Base-by-base conservation (phyloP, 179 eudicot species). In the Beta corolliflora region DNA sequence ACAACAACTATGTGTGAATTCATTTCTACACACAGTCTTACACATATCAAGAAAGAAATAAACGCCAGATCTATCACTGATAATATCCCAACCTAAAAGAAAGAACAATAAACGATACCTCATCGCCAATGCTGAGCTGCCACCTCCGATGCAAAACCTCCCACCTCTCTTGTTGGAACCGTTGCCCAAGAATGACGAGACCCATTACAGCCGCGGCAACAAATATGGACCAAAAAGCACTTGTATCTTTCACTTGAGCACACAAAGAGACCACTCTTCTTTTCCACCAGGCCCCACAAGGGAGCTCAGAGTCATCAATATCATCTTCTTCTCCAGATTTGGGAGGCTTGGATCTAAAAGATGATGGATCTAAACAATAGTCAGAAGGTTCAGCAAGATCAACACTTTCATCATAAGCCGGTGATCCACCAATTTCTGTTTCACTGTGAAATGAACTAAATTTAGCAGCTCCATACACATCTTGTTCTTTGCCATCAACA, bases 171-270 rank as follows among this genome's bases (percentile, higher is more conserved):
- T 90, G 97, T 79, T 93, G 95, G 98, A 97, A 92, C 53, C 80
- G 88, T 81, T 95, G 97, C 71, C 99, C 97, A 69, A 95, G 83
- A 63, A 95, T 87, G 44, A 94, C 98, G 79, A 95, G 91, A 61
- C 99, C 99, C 99, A 95, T 94, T 23, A 95, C 98, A 87, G 99
- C 92, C 9, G 99, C 97, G 70, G 98, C 94, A 80, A 95, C 83
- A 81, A 95, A 91, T 55, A 95, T 73, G 36, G 98, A 95, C 98
- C 99, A 95, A 79, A 95, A 81, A 7, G 97, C 79, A 86, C 87
- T 95, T 59, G 99, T 89, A 78, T 95, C 99, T 84, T 92, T 95
- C 81, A 94, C 98, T 72, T 92, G 98, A 77, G 89, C 85, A 85
- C 90, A 89, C 50, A 94, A 60, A 63, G 95, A 84, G 77, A 87